These are phyloP conservation scores for Albophoma yamanashiensis DNA, from an alignment of 2,329 filamentous ascomycete species.

Conservation along the genomic window DNA sequence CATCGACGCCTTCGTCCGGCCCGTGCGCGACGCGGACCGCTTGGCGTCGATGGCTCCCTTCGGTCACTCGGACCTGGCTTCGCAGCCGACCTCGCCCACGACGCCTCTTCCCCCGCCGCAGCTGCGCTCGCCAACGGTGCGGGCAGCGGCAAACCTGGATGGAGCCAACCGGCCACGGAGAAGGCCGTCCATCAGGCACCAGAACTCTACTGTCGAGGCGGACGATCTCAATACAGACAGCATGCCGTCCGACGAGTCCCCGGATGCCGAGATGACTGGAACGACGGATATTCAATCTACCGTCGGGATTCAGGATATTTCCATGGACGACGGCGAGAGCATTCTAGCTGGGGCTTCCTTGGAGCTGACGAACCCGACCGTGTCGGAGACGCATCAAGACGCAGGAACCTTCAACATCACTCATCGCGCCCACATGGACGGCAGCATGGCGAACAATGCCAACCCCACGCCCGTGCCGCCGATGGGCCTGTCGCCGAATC, in stretches of 20 bases:
- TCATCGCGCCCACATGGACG: slow-evolving; percentile 73
- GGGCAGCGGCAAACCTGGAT: slow-evolving; percentile 40
- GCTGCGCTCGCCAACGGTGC: slow-evolving; percentile 41
- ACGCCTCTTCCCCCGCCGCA: slow-evolving; percentile 66
- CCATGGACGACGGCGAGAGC: slow-evolving; percentile 68
- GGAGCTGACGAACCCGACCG: slow-evolving; percentile 64
- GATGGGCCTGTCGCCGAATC: slow-evolving; percentile 64
- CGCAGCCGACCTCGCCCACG: slow-evolving; percentile 87
- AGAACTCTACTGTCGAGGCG: slow-evolving; percentile 78
- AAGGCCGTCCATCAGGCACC: slow-evolving; percentile 80
- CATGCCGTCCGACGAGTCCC: slow-evolving; percentile 65
- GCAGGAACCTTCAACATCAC: slow-evolving; percentile 90
- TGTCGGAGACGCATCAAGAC: slow-evolving; percentile 70
- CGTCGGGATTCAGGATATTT: slow-evolving; percentile 76
- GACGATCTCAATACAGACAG: slow-evolving; percentile 84
- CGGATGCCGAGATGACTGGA: slow-evolving; percentile 68
- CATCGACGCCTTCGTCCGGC: slow-evolving; percentile 65
- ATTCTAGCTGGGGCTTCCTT: slow-evolving; percentile 68
- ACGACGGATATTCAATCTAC: slow-evolving; percentile 70
- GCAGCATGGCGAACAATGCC: slow-evolving; percentile 67
- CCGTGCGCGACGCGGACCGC: slow-evolving; percentile 71
- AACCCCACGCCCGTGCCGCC: slow-evolving; percentile 54
- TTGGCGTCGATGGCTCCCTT: slow-evolving; percentile 72
- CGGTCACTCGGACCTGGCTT: slow-evolving; percentile 57
- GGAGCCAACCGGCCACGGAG: slow-evolving; percentile 48